phyloP scores from a whole-genome alignment of 2,329 filamentous ascomycete species.

The Ambrosiella beaveri region DNA sequence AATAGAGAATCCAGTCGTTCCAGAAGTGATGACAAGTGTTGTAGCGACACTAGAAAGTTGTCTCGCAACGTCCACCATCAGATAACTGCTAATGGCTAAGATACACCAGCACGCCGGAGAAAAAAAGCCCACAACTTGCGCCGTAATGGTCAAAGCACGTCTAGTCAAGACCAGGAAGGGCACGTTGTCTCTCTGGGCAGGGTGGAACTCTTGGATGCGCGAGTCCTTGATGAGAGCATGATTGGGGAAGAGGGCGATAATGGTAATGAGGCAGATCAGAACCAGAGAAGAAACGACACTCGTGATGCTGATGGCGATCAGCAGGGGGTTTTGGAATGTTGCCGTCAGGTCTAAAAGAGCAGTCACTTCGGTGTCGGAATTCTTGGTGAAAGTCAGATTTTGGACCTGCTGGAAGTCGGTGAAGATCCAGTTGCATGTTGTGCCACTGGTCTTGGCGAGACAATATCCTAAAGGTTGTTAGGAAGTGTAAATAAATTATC shows the following conservation, averaged over 20 bases:
- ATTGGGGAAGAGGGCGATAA: neutral
- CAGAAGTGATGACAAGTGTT: neutral
- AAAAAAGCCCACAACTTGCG: slow-evolving; percentile 4
- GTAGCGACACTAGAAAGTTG: neutral
- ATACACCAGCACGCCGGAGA: slow-evolving; percentile 2
- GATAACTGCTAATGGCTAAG: slow-evolving; percentile 1
- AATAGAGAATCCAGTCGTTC: neutral
- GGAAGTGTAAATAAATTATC: neutral
- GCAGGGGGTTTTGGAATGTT: slow-evolving; percentile 1
- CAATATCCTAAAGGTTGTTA: slow-evolving; percentile 3
- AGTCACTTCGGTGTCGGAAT: neutral
- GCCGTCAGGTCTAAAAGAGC: neutral
- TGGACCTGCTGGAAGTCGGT: neutral
- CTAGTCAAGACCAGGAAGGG: slow-evolving; percentile 4
- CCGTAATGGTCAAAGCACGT: neutral
- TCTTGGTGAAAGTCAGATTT: neutral
- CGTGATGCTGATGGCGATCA: neutral
- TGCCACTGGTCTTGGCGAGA: neutral
- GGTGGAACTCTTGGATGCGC: slow-evolving; percentile 3
- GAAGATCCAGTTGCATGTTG: neutral
- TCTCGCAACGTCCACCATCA: neutral
- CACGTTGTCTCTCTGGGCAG: slow-evolving; percentile 2
- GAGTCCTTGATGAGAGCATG: neutral
- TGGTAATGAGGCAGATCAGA: neutral
- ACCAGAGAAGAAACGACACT: neutral